Conservation (phyloP, 148 eudicot genomes). For the Camellia granthamiana region DNA sequence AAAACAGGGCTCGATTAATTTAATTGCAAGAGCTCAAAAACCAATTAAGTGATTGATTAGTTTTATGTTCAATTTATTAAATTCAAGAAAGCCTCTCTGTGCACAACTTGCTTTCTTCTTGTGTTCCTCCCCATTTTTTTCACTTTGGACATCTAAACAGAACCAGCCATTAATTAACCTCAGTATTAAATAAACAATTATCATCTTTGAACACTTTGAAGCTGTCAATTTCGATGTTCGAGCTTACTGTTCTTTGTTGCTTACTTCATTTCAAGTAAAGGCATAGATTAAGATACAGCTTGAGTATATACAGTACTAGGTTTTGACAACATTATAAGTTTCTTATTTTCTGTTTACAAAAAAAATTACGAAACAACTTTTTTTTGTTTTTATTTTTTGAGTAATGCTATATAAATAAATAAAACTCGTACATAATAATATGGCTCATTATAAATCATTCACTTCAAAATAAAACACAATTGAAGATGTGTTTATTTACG, state of each 20-base stretch:
- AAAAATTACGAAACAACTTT: no score
- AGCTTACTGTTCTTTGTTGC: background rate
- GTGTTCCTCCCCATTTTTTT: slow-evolving; percentile 3
- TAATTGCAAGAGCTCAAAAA: background rate
- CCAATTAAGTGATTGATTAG: slow-evolving; percentile 1
- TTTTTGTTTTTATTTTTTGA: no score
- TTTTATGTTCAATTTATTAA: background rate
- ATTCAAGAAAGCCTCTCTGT: background rate
- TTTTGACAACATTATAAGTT: no score
- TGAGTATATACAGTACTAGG: no score
- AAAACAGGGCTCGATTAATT: background rate
- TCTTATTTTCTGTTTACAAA: no score
- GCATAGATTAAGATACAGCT: background rate
- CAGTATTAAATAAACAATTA: background rate
- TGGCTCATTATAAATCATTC: no score
- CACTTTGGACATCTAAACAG: background rate
- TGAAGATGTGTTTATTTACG: no score
- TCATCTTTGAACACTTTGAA: background rate
- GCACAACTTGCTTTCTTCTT: background rate
- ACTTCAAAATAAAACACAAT: no score
- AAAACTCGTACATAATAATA: no score
- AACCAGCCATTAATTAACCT: background rate
- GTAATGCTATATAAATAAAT: no score
- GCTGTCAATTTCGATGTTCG: slow-evolving; percentile 1
- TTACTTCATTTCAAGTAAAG: background rate